Conservation (phyloP, 371 early-diverging fungal genomes). For the Batkoa obscura region DNA sequence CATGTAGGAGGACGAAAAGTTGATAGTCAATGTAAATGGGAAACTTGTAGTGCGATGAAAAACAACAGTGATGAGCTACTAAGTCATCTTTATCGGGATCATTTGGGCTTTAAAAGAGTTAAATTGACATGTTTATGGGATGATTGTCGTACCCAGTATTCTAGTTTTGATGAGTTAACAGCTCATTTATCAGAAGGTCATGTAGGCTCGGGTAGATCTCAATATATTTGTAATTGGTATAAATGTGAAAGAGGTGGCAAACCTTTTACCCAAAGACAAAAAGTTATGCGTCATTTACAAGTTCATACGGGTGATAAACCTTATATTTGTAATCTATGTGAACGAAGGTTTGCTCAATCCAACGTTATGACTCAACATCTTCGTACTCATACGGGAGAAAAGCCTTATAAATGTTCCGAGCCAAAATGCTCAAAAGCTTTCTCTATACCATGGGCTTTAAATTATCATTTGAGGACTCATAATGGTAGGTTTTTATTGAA, state of each 20-base stretch:
- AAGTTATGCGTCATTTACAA: slow-evolving; percentile 17
- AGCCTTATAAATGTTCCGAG: slow-evolving; percentile 48
- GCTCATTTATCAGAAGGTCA: slow-evolving; percentile 54
- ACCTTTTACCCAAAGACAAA: slow-evolving; percentile 53
- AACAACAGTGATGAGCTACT: slow-evolving; percentile 35
- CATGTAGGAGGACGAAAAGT: slow-evolving; percentile 39
- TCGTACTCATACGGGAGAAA: slow-evolving; percentile 71
- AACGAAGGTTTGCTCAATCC: slow-evolving; percentile 62
- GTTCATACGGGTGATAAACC: slow-evolving; percentile 31
- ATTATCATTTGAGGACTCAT: slow-evolving; percentile 43
- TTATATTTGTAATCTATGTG: slow-evolving; percentile 53
- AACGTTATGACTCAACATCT: slow-evolving; percentile 64
- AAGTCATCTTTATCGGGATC: slow-evolving; percentile 40
- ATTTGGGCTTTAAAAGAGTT: slow-evolving; percentile 16
- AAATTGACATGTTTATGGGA: slow-evolving; percentile 39
- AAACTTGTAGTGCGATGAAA: slow-evolving; percentile 34
- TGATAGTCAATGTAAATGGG: slow-evolving; percentile 49
- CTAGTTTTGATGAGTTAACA: slow-evolving; percentile 41
- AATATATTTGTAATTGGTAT: slow-evolving; percentile 65
- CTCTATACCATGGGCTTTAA: slow-evolving; percentile 46
- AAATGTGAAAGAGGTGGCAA: slow-evolving; percentile 45
- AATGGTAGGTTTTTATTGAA: slow-evolving; percentile 14
- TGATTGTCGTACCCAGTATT: slow-evolving; percentile 27
- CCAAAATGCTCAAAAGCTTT: slow-evolving; percentile 28
- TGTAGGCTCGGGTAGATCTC: slow-evolving; percentile 41